Conservation (phyloP, 2,329 filamentous ascomycete species). For the Botrytis squamosa region DNA sequence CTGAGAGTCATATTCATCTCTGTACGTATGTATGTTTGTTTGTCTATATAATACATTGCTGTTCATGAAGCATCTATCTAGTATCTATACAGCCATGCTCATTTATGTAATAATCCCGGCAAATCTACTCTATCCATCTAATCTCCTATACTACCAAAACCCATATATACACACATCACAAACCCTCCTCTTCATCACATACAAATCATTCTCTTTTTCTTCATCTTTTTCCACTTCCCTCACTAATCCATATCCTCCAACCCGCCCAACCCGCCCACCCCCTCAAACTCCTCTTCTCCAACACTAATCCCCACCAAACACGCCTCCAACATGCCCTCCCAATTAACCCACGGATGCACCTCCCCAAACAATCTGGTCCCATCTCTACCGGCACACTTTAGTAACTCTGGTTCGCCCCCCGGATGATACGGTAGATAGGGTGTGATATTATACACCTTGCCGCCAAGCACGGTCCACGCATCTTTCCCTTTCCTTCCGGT, state of each 20-base stretch:
- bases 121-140: background rate
- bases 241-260: constrained; percentile 63
- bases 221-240: too few species aligned
- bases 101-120: background rate
- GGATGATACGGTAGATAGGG: constrained; percentile 91
- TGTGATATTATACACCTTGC: constrained; percentile 90
- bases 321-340: constrained; percentile 64
- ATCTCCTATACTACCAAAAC: background rate
- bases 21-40: background rate
- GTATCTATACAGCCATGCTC: background rate
- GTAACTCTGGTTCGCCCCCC: constrained; percentile 74
- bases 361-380: constrained; percentile 64
- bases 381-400: constrained; percentile 61
- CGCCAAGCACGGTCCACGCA: constrained; percentile 87
- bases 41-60: background rate
- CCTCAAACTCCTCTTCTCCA: constrained; percentile 48
- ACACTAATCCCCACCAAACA: constrained; percentile 65
- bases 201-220: background rate
- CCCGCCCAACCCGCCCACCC: constrained; percentile 50
- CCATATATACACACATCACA: background rate
- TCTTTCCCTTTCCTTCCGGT: constrained; percentile 82
- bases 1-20: background rate
- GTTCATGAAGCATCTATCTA: background rate
- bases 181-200: background rate
- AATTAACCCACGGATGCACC: constrained; percentile 71